Base-by-base conservation (phyloP, 148 eudicot genomes). In the Nepenthes mirabilis region DNA sequence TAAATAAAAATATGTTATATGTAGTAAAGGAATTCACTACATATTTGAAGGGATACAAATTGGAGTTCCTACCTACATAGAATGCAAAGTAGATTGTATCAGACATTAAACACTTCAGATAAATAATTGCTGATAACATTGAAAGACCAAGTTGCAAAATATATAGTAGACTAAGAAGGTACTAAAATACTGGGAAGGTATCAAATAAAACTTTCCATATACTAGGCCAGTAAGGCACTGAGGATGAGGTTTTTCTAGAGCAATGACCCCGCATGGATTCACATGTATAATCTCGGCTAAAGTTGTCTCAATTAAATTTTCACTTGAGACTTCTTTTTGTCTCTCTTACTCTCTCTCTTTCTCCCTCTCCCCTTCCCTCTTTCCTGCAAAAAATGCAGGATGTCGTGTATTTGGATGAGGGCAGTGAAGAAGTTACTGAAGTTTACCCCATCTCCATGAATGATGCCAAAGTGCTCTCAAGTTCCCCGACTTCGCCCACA, bases 301-400 rank as follows among this genome's bases (percentile, higher is more conserved):
- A 23, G 23, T 23, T 23, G 23, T 23, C 23, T 23, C 23, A 23
- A 23, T 23, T 0, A 23, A 23, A 23, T 23, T 23, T 23, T 23
- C 23, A 23, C 23, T 23, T 23, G 23, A 23, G 23, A 23, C 23
- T 23, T 23, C 23, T 23, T 23, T 23, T 23, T 23, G 23, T 23
- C 23, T 23, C 23, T 23, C 23, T 23, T 0, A 23, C 23, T 23
- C 23, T 23, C 23, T 23, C 23, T 23, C 23, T 23, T 23, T 23
- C 23, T 23, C 23, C 23, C 23, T 23, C 23, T 23, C 23, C 23
- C 23, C 23, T 0, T 23, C 23, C 23, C 23, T 23, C 23, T 23
- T 23, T 23, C 73, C 98, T 86, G 63, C 96, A 88, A 37, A 88
- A 96, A 55, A 88, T 88, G 98, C 98, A 91, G 64, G 96, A 88